These are phyloP conservation scores for Termitomyces sp. DNA, from an alignment of 768 basidiomycete genomes.

Conservation along the genomic window DNA sequence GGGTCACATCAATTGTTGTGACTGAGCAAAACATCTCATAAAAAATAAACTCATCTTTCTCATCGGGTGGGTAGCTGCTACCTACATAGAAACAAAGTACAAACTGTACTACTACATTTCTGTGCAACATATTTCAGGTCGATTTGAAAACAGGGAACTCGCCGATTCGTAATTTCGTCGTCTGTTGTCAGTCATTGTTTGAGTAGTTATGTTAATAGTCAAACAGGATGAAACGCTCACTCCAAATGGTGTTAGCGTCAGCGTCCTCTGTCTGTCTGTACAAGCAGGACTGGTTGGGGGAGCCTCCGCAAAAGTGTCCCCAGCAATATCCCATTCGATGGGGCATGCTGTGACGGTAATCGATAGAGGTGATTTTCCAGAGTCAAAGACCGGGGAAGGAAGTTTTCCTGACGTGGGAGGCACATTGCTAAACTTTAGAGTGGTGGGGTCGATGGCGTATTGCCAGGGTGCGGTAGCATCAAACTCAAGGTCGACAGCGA, in stretches of 20 bases:
- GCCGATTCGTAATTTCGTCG: conserved; percentile 34
- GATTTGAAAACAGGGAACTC: conserved; percentile 37
- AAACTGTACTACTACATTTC: background rate
- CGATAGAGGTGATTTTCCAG: conserved; percentile 41
- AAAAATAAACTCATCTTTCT: too few species aligned
- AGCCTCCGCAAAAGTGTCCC: conserved; percentile 45
- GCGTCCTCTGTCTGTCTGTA: conserved; percentile 34
- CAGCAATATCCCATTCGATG: conserved; percentile 42
- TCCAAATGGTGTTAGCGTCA: conserved; percentile 45
- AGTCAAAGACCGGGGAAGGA: conserved; percentile 46
- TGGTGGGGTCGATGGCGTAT: conserved; percentile 50
- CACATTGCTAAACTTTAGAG: conserved; percentile 33
- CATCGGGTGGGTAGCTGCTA: too few species aligned
- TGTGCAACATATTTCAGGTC: conserved; percentile 1
- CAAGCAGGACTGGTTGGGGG: conserved; percentile 43
- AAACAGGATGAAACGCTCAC: conserved; percentile 26
- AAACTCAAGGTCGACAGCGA: conserved; percentile 47
- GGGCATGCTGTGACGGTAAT: conserved; percentile 49
- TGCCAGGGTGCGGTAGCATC: conserved; percentile 46
- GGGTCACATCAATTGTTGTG: too few species aligned
- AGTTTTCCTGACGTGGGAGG: conserved; percentile 29
- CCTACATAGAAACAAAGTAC: conserved; percentile 22
- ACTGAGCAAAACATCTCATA: too few species aligned
- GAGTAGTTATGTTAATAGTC: too few species aligned
- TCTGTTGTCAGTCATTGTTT: conserved; percentile 1